Evolutionary conservation across 495 filamentous ascomycete genomes (phyloP).

Genomic region (Aspergillus coremiiformis): DNA sequence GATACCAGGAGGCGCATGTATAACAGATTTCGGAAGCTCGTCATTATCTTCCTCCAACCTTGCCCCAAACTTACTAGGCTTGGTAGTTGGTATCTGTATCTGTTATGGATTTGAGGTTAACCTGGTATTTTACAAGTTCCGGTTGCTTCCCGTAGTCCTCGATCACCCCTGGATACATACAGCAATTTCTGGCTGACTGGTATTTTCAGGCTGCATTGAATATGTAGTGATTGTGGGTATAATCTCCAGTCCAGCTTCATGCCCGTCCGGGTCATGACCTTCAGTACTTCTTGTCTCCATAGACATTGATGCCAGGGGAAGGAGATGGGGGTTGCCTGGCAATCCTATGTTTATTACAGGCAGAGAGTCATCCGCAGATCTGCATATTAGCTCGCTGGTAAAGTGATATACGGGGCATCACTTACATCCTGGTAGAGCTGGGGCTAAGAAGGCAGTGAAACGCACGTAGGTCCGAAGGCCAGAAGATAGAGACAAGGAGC

Average conservation of each 20-base stretch:
- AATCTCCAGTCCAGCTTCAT: conserved; percentile 6
- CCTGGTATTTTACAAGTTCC: neutral
- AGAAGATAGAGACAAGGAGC: neutral
- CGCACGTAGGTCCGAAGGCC: neutral
- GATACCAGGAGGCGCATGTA: conserved; percentile 78
- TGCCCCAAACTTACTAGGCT: conserved; percentile 42
- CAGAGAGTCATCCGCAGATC: conserved; percentile 3
- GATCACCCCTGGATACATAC: conserved; percentile 22
- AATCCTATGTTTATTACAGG: neutral
- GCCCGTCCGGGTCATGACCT: neutral
- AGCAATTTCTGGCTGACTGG: conserved; percentile 23
- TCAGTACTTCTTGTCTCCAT: neutral
- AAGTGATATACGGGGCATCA: neutral
- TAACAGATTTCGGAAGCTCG: conserved; percentile 67
- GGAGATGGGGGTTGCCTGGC: conserved; percentile 2
- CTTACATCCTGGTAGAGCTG: neutral
- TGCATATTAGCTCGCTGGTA: neutral
- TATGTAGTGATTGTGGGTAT: neutral
- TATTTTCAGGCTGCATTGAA: neutral
- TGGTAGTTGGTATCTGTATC: conserved; percentile 55
- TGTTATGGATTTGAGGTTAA: conserved; percentile 22
- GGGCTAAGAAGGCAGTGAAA: neutral
- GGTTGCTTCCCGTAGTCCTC: neutral
- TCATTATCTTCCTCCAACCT: conserved; percentile 52
- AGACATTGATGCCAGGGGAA: neutral